Evolutionary conservation across 129 eudicot species (phyloP), one percentile per base, ranked within the genome.

Genomic region (Flaveria ramosissima): DNA sequence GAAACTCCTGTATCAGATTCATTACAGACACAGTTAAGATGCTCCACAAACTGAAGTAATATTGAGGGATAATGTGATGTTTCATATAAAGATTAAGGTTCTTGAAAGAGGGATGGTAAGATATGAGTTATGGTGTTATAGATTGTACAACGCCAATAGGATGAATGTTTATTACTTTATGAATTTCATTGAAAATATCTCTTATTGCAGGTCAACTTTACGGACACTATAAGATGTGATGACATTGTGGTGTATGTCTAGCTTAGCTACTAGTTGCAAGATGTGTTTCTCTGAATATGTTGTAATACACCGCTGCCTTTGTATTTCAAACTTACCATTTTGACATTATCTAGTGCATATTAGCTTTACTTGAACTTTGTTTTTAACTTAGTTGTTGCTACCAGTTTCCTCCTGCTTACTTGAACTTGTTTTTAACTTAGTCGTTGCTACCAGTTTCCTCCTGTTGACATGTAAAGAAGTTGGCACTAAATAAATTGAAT

Each of bases 141-240:
- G 46, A 56, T 55, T 73, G 53, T 56, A 41, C 56, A 47, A 36
- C 66, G 32, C 32, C 6, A 9, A 36, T 45, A 53, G 57, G 56
- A 55, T 68, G 75, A 43, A 53, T 42, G 75, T 56, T 77, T 15
- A 56, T 77, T 62, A 53, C 53, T 74, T 24, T 30, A 7, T 70
- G 26, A 52, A 46, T 8, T 56, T 30, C 36, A 30, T 30, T 30
- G 36, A 30, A 30, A 30, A 30, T 30, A 3, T 72, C 72, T 16
- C 47, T 23, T 74, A 27, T 82, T 86, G 87, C 89, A 89, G 95
- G 95, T 87, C 90, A 78, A 73, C 47, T 59, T 60, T 64, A 20
- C 74, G 70, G 83, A 83, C 74, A 11, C 84, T 75, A 8, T 85
- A 73, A 74, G 82, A 60, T 90, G 75, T 88, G 86, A 85, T 39